These are phyloP conservation scores for Chondrus crispus DNA, from an alignment of 23 red algal genomes.

Conservation along the genomic window DNA sequence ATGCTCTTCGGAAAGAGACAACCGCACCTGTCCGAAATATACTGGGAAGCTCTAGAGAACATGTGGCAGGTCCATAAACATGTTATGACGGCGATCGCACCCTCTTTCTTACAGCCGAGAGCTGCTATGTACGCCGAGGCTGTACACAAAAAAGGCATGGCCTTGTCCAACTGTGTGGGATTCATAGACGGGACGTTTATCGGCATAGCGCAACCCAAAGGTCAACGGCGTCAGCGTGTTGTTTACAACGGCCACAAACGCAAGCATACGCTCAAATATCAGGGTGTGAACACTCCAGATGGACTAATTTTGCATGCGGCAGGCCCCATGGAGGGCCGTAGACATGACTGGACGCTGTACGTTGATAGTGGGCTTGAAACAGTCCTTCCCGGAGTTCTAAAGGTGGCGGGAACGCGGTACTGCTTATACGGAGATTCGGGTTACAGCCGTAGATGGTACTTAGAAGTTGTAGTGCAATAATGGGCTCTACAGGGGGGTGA, in stretches of 20 bases:
- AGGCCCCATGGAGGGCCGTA: not conserved
- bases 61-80: not conserved
- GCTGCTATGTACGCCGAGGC: not conserved
- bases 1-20: constrained; percentile 9
- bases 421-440: not conserved
- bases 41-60: not conserved
- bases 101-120: not conserved
- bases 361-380: not conserved
- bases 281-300: not conserved
- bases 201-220: not conserved
- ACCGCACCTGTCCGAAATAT: not conserved
- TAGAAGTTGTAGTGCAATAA: not conserved
- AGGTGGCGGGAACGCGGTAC: not conserved
- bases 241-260: constrained; percentile 28
- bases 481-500: not conserved
- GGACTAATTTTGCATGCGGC: not conserved
- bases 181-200: not conserved
- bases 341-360: constrained; percentile 33
- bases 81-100: not conserved
- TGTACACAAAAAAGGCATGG: not conserved
- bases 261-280: not conserved
- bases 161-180: not conserved
- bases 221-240: not conserved
- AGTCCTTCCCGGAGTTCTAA: not conserved
- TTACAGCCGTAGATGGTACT: not conserved